Conservation (phyloP, 495 filamentous ascomycete genomes). For the Talaromyces thailandensis region DNA sequence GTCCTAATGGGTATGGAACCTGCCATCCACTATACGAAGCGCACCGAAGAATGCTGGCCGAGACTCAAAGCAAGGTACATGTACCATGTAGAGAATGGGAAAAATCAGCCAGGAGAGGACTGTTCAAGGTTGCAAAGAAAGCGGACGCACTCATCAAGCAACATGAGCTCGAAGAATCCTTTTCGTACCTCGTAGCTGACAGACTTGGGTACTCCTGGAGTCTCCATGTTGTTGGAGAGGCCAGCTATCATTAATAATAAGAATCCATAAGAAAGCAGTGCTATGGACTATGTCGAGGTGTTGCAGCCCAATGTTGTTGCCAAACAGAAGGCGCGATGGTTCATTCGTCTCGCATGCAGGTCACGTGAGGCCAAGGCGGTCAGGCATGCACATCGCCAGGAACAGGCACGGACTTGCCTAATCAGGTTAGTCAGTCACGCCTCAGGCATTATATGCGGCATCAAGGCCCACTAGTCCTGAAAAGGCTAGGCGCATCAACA, state of each 20-base stretch:
- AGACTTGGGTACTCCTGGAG: not conserved
- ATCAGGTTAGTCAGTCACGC: not conserved
- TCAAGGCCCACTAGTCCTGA: not conserved
- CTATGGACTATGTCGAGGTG: slow-evolving; percentile 4
- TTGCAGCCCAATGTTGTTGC: slow-evolving; percentile 11
- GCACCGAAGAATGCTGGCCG: not conserved
- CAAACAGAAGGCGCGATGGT: slow-evolving; percentile 4
- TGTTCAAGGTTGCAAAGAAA: not conserved
- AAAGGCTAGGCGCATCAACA: not conserved
- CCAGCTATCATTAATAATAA: not conserved
- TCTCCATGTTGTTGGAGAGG: not conserved
- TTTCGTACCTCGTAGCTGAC: not conserved
- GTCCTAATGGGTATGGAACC: not conserved
- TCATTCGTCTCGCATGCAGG: slow-evolving; percentile 1
- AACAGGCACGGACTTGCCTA: slow-evolving; percentile 1
- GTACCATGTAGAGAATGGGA: not conserved
- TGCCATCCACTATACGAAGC: not conserved
- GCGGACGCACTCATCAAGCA: not conserved
- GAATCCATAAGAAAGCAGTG: not conserved
- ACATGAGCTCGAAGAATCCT: not conserved
- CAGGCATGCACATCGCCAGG: not conserved
- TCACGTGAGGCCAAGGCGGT: not conserved
- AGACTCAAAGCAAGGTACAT: not conserved
- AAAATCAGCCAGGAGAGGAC: not conserved
- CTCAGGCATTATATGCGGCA: not conserved